Base-by-base conservation (phyloP, 257 asterid genomes). In the Linaria vulgaris region DNA sequence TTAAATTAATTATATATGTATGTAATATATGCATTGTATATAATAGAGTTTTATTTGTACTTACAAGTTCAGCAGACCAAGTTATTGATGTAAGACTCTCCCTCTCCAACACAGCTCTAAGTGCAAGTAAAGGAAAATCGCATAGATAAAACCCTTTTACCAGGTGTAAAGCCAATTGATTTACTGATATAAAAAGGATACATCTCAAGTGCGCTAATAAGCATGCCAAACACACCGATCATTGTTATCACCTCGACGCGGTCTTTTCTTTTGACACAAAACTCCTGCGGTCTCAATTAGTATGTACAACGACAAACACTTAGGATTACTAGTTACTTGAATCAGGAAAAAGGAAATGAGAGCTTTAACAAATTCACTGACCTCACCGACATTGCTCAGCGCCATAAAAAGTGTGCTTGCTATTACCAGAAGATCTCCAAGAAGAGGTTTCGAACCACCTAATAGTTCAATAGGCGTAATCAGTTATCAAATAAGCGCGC, bases 361-460 rank as follows among this genome's bases (percentile, higher is more conserved):
- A 16, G 14, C 13, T n/a, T 13, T 23, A 1, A 15, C 12, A 14
- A 41, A 1, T 61, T 38, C 4, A 63, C 78, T 31, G 11, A 90
- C 96, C 96, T 85, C 83, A 3, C 95, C 88, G 45, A 87, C 95
- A 55, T 83, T 90, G 82, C 91, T 85, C 74, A 87, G 17, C 3
- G 97, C 52, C 21, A 62, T 79, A 59, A 80, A 74, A 46, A 87
- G 44, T 0, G 97, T 63, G 43, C 85, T 95, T 34, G 56, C 69
- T 14, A 87, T 80, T 53, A 87, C 91, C 15, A 90, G 78, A 50
- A 74, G 60, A 72, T 90, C 97, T 6, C 97, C 97, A 17, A 87
- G 66, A 78, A 87, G 67, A 56, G 96, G 95, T 13, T 69, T 80
- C 7, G 95, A 80, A 51, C 92, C 92, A 77, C 90, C 95, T 90